Base-by-base conservation (phyloP, 2,329 filamentous ascomycete genomes). In the Claviceps digitariae region DNA sequence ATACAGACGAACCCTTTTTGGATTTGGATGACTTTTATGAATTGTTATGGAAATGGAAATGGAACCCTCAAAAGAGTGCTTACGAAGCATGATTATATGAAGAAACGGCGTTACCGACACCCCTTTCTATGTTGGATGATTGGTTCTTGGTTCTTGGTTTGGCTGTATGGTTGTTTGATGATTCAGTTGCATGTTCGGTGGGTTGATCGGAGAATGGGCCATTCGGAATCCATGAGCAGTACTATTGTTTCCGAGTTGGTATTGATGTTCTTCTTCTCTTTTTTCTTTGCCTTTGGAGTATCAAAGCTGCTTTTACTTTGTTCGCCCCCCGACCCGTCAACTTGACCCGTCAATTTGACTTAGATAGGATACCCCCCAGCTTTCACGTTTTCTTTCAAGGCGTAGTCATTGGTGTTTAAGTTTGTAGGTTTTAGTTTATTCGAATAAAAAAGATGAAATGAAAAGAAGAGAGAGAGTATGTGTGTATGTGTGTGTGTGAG, bases 351-450 rank as follows among this genome's bases (percentile, higher is more conserved):
- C 29, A 25, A 15, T n/a, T 40, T 64, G 61, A 57, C 53, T 57
- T 69, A 67, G 65, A 67, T 65, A 64, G 67, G 67, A 73, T 72
- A 73, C 70, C 71, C 69, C 61, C 58, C 29, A 61, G 34, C 13
- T 38, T 58, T 62, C 53, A 48, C 27, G 4, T 47, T 31, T 12
- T 12, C 45, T 55, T 55, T 41, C 29, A 40, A 45, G 43, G 31
- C 51, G 17, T 13, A 20, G 43, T 43, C 52, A 50, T 31, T 43
- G 50, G 45, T 38, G 48, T 36, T 40, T 55, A 55, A 51, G 48
- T 54, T 46, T 48, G 51, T 23, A 52, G 40, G 55, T 50, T 9
- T 36, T 12, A 47, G 1, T 2, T 27, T 29, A 1, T 13, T 46
- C 21, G 21, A 25, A 17, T 25, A 23, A 13, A 44, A 9, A 44